Evolutionary conservation across 257 asterid species (phyloP), one percentile per base, ranked within the genome.

Genomic region (Sherardia arvensis): DNA sequence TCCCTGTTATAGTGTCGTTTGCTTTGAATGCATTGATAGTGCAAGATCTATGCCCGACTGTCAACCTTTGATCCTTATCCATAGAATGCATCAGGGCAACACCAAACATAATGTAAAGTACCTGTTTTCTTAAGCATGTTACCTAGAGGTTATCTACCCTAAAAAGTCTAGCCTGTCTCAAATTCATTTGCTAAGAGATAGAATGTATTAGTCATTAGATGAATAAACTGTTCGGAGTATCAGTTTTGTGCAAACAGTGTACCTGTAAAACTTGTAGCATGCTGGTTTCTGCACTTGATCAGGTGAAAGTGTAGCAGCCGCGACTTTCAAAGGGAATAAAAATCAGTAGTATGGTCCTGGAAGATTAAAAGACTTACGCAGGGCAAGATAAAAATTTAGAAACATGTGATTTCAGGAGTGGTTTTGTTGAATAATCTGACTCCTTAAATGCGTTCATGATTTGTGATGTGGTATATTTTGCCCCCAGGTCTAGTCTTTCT

Each of bases 1-100:
- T 67, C 69, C 49, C 40, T 64, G 57, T 81, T n/a, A 66, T 76
- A 65, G 36, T 69, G 74, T 30, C 66, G 74, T 74, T 61, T 58
- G 69, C 59, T 69, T 27, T 68, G 63, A 54, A 55, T 61, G 70
- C 25, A 29, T 66, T 27, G 77, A 69, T 67, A 53, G 69, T 60
- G 73, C 71, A 71, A 77, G 30, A 45, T 69, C 71, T 70, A 66
- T 5, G 6, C 53, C 69, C 53, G 40, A 36, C 45, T 58, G 23
- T 61, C 55, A 38, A 21, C 62, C 21, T 21, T 32, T 25, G 47
- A 48, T 32, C 47, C 64, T 71, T 60, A 29, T 68, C 43, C 45
- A 30, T 54, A 29, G 59, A 53, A 60, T 60, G 56, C 69, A 26
- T 12, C 49, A 36, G 59, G 32, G 47, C 63, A 71, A 20, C 26